Conservation (phyloP, 768 basidiomycete genomes). For the Amanita phalloides region DNA sequence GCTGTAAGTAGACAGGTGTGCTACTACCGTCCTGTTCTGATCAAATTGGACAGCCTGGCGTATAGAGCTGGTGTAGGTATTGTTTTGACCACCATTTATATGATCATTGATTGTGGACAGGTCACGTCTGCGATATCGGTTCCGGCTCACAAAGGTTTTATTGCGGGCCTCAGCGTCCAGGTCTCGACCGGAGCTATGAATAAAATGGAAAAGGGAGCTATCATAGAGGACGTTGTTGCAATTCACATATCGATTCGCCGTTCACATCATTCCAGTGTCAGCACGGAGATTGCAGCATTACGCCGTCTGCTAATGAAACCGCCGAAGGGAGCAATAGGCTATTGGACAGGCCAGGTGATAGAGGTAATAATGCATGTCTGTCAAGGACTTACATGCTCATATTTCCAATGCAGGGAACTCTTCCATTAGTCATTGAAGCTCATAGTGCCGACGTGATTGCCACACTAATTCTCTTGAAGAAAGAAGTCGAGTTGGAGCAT, state of each 20-base stretch:
- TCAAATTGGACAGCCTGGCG: conserved; percentile 35
- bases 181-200: conserved; percentile 54
- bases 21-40: background rate
- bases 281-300: conserved; percentile 72
- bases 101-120: conserved; percentile 11
- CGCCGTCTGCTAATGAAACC: conserved; percentile 49
- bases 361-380: conserved; percentile 19
- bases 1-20: conserved; percentile 35
- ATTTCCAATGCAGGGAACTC: conserved; percentile 33
- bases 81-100: background rate
- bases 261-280: conserved; percentile 44
- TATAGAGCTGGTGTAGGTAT: conserved; percentile 52
- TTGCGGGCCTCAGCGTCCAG: conserved; percentile 53
- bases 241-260: conserved; percentile 57
- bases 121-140: conserved; percentile 54
- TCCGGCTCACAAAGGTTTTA: conserved; percentile 41
- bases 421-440: conserved; percentile 68
- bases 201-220: conserved; percentile 48
- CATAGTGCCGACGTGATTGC: conserved; percentile 79
- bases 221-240: conserved; percentile 52
- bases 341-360: conserved; percentile 35
- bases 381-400: background rate
- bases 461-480: conserved; percentile 59
- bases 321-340: conserved; percentile 23
- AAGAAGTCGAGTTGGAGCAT: conserved; percentile 41